phyloP scores from a whole-genome alignment of 2,329 filamentous ascomycete genomes.

The Colletotrichum coccodes region DNA sequence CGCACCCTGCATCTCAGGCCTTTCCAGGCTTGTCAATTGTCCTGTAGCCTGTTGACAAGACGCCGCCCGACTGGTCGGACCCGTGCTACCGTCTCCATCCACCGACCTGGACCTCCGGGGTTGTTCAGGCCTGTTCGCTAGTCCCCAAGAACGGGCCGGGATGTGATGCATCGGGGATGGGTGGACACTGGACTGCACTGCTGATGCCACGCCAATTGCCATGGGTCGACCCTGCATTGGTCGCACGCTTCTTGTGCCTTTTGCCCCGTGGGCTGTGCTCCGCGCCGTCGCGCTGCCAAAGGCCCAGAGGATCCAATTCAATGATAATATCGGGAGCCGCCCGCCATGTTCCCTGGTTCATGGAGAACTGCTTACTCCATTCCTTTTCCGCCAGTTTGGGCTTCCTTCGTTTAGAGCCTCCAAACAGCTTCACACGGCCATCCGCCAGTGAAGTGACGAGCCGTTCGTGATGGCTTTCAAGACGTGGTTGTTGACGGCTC shows the following conservation, averaged over 20 bases:
- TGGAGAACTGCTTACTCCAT: constrained; percentile 11
- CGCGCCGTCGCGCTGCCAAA: constrained; percentile 16
- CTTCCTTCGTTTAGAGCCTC: constrained; percentile 28
- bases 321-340: constrained; percentile 25
- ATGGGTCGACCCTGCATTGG: constrained; percentile 18
- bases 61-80: constrained; percentile 9
- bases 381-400: constrained; percentile 5
- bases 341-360: constrained; percentile 9
- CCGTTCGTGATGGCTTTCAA: constrained; percentile 29
- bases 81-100: constrained; percentile 17
- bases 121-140: constrained; percentile 10
- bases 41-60: constrained; percentile 13
- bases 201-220: constrained; percentile 26
- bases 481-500: constrained; percentile 37
- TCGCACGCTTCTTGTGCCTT: constrained; percentile 1
- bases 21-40: constrained; percentile 9
- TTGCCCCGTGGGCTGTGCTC: constrained; percentile 15
- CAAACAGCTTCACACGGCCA: constrained; percentile 15
- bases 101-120: constrained; percentile 14
- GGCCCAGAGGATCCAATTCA: neutral
- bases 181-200: neutral
- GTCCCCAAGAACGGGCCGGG: constrained; percentile 9
- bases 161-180: constrained; percentile 13
- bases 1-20: constrained; percentile 1
- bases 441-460: constrained; percentile 13